Evolutionary conservation across 306 rosid species (phyloP).

Genomic region (Betula pendula): DNA sequence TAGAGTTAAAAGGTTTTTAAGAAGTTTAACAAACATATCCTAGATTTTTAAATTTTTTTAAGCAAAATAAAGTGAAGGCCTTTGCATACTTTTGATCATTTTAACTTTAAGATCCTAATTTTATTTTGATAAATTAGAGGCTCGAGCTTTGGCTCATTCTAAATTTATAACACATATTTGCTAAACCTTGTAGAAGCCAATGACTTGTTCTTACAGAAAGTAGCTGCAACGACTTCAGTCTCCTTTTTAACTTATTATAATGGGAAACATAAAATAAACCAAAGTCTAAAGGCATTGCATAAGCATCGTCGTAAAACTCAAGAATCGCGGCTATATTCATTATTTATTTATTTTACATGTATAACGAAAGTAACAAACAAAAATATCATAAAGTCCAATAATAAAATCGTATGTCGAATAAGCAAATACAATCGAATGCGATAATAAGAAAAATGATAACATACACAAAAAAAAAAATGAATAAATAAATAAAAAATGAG

Average conservation of each 20-base stretch:
- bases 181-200: no score
- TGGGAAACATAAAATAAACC: background rate
- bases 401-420: background rate
- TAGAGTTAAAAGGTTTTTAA: no score
- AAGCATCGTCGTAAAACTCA: background rate
- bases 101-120: no score
- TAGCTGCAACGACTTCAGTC: no score
- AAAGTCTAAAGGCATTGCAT: no score
- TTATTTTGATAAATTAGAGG: constrained; percentile 22
- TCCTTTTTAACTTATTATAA: background rate
- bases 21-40: no score
- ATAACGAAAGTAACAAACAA: background rate
- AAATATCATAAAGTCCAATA: background rate
- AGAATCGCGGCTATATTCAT: background rate
- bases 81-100: no score
- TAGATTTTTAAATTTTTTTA: no score
- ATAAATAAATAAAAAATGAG: background rate
- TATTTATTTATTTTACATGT: background rate
- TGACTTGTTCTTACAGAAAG: constrained; percentile 1
- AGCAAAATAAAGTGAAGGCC: no score
- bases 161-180: no score
- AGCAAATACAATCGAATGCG: background rate
- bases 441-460: background rate
- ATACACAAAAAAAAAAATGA: background rate
- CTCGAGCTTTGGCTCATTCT: no score